phyloP scores from a whole-genome alignment of 2,329 filamentous ascomycete genomes.

The Fusarium protoensiforme region DNA sequence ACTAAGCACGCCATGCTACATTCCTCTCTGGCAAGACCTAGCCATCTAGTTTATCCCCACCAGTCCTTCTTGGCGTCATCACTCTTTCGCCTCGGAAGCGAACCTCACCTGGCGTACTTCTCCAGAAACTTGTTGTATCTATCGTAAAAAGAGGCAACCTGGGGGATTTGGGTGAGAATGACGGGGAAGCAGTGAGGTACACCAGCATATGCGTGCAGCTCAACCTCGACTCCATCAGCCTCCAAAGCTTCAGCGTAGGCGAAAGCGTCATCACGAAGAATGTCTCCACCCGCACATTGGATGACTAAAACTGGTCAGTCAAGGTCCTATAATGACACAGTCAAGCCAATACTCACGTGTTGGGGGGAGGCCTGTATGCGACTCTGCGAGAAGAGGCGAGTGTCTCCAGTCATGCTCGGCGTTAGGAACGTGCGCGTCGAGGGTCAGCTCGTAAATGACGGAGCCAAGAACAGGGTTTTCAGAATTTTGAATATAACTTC shows the following conservation, averaged over 20 bases:
- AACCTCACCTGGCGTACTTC: background rate
- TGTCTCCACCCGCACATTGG: constrained; percentile 32
- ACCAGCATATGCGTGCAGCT: constrained; percentile 31
- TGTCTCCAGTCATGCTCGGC: constrained; percentile 25
- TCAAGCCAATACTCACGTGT: constrained; percentile 17
- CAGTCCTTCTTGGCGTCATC: too few species aligned
- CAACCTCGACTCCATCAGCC: constrained; percentile 17
- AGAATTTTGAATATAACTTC: constrained; percentile 36
- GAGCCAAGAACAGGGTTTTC: constrained; percentile 16
- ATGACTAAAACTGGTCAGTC: constrained; percentile 13
- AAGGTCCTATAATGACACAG: fast-evolving
- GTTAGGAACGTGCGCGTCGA: constrained; percentile 20
- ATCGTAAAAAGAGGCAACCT: constrained; percentile 13
- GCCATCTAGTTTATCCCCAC: too few species aligned
- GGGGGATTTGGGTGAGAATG: background rate
- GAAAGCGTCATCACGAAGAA: constrained; percentile 33
- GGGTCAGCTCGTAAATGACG: constrained; percentile 12
- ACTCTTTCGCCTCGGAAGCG: too few species aligned
- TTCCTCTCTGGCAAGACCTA: too few species aligned
- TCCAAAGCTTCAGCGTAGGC: constrained; percentile 34
- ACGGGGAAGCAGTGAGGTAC: constrained; percentile 39
- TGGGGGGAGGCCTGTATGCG: constrained; percentile 24
- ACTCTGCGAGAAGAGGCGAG: constrained; percentile 35
- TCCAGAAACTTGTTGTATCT: constrained; percentile 16
- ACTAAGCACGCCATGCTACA: too few species aligned